Percentiles rank a stretch among this genome's conserved stretches.
These are phyloP conservation scores for Aspergillus sparsus DNA, from an alignment of 495 filamentous ascomycete species.

Conservation along the genomic window DNA sequence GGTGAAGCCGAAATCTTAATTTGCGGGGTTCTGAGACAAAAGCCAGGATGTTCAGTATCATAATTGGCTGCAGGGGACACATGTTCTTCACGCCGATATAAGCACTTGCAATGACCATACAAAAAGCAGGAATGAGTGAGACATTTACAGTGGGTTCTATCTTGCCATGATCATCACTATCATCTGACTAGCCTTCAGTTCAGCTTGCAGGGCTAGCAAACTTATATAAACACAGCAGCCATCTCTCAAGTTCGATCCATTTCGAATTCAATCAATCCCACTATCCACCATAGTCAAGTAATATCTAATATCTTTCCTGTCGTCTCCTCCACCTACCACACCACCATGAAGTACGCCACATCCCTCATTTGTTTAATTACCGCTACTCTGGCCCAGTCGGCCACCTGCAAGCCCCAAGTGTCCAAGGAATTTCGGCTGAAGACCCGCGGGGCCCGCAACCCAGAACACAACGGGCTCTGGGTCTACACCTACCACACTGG, in stretches of 20 bases:
- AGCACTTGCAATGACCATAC: background rate
- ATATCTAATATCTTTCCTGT: too few species aligned
- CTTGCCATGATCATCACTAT: too few species aligned
- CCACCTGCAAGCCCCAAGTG: background rate
- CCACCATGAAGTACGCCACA: background rate
- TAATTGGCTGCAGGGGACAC: too few species aligned
- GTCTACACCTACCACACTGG: conserved; percentile 2
- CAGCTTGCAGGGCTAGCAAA: background rate
- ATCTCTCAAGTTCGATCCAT: too few species aligned
- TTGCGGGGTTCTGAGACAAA: background rate
- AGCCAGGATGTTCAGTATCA: too few species aligned
- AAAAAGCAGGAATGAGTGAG: background rate
- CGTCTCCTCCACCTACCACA: too few species aligned
- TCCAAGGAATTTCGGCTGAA: conserved; percentile 1
- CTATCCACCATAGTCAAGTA: too few species aligned
- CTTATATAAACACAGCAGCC: too few species aligned
- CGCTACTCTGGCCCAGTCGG: background rate
- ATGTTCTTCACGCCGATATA: background rate
- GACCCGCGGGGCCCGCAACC: background rate
- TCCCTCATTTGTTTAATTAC: background rate
- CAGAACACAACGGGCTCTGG: conserved; percentile 6
- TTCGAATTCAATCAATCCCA: too few species aligned
- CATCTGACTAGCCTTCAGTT: background rate
- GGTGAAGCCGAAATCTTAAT: background rate
- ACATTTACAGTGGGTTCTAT: background rate